A percentile compares a stretch with the other conserved stretches of the same genome.
Evolutionary conservation across 176 grass and related monocot species (phyloP).

Genomic region (Avena atlantica): DNA sequence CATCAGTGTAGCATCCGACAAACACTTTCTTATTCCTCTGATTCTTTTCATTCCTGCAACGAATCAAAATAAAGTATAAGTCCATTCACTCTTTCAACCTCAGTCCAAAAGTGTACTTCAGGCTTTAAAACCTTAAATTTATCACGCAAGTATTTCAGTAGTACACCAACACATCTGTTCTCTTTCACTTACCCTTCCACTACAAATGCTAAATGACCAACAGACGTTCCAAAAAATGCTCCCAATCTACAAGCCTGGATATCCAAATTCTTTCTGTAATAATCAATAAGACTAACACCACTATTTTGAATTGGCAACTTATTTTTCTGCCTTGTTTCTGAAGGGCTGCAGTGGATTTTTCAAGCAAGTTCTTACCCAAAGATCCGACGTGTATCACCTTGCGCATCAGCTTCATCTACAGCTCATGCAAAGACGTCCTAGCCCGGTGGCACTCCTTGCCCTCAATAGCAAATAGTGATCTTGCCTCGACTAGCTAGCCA

Average conservation of each 20-base stretch:
- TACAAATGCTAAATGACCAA: constrained; percentile 67
- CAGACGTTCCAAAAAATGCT: constrained; percentile 15
- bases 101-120: neutral
- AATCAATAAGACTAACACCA: neutral
- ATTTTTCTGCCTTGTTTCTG: neutral
- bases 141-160: neutral
- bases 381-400: constrained; percentile 94
- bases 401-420: constrained; percentile 86
- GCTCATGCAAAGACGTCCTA: constrained; percentile 59
- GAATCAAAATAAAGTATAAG: constrained; percentile 2
- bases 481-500: too few relatives aligned
- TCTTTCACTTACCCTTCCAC: constrained; percentile 93
- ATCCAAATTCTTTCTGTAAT: neutral
- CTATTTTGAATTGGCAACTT: neutral
- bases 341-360: too few relatives aligned
- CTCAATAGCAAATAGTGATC: too few relatives aligned
- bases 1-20: neutral
- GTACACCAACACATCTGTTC: constrained; percentile 64
- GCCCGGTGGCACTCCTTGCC: constrained; percentile 60
- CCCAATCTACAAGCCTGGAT: neutral
- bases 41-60: constrained; percentile 57
- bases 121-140: constrained; percentile 51
- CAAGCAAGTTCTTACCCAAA: neutral
- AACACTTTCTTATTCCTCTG: constrained; percentile 56
- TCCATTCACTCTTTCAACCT: neutral